These are phyloP conservation scores for Phytopythium sindhum DNA, from an alignment of 352 stramenopile genomes.

Conservation along the genomic window DNA sequence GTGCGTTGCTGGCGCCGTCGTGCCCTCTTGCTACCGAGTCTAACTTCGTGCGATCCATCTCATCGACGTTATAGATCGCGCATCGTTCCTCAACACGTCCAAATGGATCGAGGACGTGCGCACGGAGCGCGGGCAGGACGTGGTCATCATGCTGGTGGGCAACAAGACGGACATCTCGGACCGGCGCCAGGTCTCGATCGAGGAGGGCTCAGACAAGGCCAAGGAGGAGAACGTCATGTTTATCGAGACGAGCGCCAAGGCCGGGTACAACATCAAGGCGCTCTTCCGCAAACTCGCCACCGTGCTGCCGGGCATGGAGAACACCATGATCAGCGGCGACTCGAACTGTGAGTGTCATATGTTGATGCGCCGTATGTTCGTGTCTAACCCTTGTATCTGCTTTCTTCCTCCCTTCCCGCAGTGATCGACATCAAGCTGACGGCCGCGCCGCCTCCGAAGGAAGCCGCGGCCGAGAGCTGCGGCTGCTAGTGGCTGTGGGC, in stretches of 20 bases:
- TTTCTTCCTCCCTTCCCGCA: conserved; percentile 11
- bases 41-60: neutral
- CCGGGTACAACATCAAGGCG: conserved; percentile 97
- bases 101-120: conserved; percentile 99
- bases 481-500: conserved; percentile 40
- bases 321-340: conserved; percentile 85
- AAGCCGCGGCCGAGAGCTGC: conserved; percentile 62
- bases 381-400: neutral
- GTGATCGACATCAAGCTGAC: conserved; percentile 90
- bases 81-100: conserved; percentile 97
- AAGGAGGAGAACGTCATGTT: conserved; percentile 99
- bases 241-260: conserved; percentile 99
- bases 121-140: conserved; percentile 96
- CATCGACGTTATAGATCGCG: conserved; percentile 74
- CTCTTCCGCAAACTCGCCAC: conserved; percentile 99
- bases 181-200: conserved; percentile 94
- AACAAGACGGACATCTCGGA: conserved; percentile 99
- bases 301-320: conserved; percentile 95
- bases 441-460: conserved; percentile 72
- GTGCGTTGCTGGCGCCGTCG: conserved; percentile 34
- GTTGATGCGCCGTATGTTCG: neutral
- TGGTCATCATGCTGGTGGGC: conserved; percentile 99
- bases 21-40: neutral
- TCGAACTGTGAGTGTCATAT: conserved; percentile 64
- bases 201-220: conserved; percentile 97